These are phyloP conservation scores for Basidiobolus meristosporus DNA, from an alignment of 371 early-diverging fungal species.

Conservation along the genomic window DNA sequence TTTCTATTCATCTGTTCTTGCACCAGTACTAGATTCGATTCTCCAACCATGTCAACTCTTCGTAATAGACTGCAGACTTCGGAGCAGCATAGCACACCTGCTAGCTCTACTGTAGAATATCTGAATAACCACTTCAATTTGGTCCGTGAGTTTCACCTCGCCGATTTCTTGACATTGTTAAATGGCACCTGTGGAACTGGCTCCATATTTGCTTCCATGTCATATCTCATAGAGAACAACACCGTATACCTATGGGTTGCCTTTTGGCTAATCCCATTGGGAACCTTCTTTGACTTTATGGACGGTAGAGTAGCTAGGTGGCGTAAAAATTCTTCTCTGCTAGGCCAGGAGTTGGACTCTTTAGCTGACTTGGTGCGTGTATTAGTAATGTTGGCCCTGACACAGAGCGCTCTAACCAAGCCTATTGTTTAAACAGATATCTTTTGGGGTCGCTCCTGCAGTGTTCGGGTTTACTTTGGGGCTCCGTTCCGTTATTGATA, in stretches of 20 bases:
- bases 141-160: slow-evolving; percentile 50
- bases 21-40: too few species aligned
- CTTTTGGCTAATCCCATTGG: slow-evolving; percentile 55
- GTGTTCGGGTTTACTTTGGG: slow-evolving; percentile 73
- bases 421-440: slow-evolving; percentile 22
- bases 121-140: slow-evolving; percentile 1
- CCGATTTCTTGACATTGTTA: slow-evolving; percentile 70
- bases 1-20: too few species aligned
- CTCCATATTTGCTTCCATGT: slow-evolving; percentile 63
- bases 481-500: slow-evolving; percentile 62
- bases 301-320: slow-evolving; percentile 83
- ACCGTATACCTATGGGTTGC: slow-evolving; percentile 36
- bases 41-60: too few species aligned
- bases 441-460: slow-evolving; percentile 77
- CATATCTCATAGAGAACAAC: slow-evolving; percentile 50
- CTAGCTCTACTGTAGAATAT: too few species aligned
- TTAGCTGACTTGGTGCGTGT: slow-evolving; percentile 65
- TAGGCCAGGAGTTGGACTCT: slow-evolving; percentile 67
- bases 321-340: slow-evolving; percentile 46
- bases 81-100: too few species aligned
- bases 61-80: too few species aligned
- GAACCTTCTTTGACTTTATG: slow-evolving; percentile 63
- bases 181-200: slow-evolving; percentile 70
- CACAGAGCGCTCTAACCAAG: background rate
- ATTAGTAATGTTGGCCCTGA: too few species aligned